These are phyloP conservation scores for Coemansia sp. DNA, from an alignment of 192 early-diverging fungal genomes.

Conservation along the genomic window DNA sequence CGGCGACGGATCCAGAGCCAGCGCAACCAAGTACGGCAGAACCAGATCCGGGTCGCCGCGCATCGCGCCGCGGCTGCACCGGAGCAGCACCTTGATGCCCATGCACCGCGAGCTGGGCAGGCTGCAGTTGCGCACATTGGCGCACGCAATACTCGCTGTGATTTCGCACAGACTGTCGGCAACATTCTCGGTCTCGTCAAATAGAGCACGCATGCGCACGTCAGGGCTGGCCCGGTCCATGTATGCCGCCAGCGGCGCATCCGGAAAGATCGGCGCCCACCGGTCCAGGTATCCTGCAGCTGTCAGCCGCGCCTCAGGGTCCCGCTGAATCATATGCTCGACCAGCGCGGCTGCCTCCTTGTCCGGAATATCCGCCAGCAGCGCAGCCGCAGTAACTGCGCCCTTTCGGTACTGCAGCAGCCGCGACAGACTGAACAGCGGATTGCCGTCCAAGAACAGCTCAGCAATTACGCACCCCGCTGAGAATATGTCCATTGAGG, in stretches of 20 bases:
- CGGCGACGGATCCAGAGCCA: slow-evolving; percentile 33
- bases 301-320: slow-evolving; percentile 69
- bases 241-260: slow-evolving; percentile 40
- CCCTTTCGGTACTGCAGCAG: slow-evolving; percentile 85
- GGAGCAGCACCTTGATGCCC: slow-evolving; percentile 40
- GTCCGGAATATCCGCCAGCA: slow-evolving; percentile 84
- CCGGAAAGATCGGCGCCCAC: slow-evolving; percentile 60
- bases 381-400: slow-evolving; percentile 60
- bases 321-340: slow-evolving; percentile 83
- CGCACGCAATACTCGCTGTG: slow-evolving; percentile 38
- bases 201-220: slow-evolving; percentile 38
- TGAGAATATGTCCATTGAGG: slow-evolving; percentile 95
- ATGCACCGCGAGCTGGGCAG: slow-evolving; percentile 39
- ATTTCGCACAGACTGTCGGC: slow-evolving; percentile 39
- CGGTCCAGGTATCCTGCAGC: slow-evolving; percentile 75
- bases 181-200: slow-evolving; percentile 22
- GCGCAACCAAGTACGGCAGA: slow-evolving; percentile 45
- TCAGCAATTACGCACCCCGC: slow-evolving; percentile 91
- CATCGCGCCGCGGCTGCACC: slow-evolving; percentile 38
- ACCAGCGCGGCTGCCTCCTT: slow-evolving; percentile 73
- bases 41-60: slow-evolving; percentile 39
- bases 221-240: slow-evolving; percentile 42
- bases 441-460: slow-evolving; percentile 88
- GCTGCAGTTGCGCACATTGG: slow-evolving; percentile 46
- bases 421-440: slow-evolving; percentile 89